Base-by-base conservation (phyloP, 2,329 filamentous ascomycete genomes). In the Tolypocladium pustulatum region DNA sequence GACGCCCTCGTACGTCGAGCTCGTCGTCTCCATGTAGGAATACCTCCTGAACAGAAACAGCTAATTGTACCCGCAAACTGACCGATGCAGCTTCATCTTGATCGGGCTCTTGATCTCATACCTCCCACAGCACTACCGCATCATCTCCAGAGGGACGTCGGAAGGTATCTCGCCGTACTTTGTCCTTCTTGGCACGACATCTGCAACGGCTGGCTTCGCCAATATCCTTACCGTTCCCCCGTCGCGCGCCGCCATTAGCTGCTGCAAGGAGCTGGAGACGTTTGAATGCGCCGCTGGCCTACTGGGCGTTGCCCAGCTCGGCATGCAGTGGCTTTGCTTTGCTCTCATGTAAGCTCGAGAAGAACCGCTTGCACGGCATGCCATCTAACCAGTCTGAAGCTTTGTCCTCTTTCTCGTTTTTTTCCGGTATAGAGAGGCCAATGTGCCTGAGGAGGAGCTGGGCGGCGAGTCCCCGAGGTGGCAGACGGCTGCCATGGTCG, bases 101-200 rank as follows among this genome's bases (percentile, higher is more conserved):
- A 71, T 96, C 65, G 93, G 93, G 59, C 92, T 97, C 66, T 79
- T 97, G 61, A 76, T 96, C 60, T 97, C 93, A 38, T 99, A 99
- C 76, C 81, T 97, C 2, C 94, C 94, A 0, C 94, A 99, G 71
- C 93, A 97, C 74, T 83, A 88, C 72, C 91, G 94, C 68, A 97
- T 99, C 74, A 90, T 96, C 65, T 79, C 83, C 46, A 85, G 91
- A 58, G 84, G 87, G 61, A 94, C 90, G 17, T 95, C 93, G 27
- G 93, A 96, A 72, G 94, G 94, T 62, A 92, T 99, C 62, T 97
- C 92, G 36, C 93, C 94, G 10, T 94, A 93, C 73, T 99, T 96
- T 70, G 86, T 99, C 63, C 83, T 97, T 2, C 84, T 99, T n/a
- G 94, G 94, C 61, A 90, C 89, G 32, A 93, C 93, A 1, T 95